These are phyloP conservation scores for Kokia cookei DNA, from an alignment of 441 rosid genomes.

Conservation along the genomic window DNA sequence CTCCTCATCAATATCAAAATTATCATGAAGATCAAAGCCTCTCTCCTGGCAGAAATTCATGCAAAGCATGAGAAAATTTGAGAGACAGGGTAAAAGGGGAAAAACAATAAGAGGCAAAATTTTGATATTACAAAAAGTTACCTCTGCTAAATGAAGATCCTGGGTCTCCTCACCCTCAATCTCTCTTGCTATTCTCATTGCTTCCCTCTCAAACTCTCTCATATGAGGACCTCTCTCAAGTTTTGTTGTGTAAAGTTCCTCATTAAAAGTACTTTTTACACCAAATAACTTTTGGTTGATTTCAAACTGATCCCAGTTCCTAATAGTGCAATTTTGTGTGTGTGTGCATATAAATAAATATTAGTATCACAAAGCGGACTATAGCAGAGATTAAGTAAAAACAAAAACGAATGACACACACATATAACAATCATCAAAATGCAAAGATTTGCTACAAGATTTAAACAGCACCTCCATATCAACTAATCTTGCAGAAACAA, in stretches of 20 bases:
- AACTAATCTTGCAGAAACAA: background rate
- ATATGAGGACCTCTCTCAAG: conserved; percentile 63
- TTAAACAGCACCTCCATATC: background rate
- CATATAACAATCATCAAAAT: background rate
- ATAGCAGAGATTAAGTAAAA: background rate
- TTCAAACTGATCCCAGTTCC: conserved; percentile 92
- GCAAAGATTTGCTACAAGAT: background rate
- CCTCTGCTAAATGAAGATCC: conserved; percentile 95
- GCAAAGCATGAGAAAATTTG: background rate
- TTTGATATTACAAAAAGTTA: conserved; percentile 15
- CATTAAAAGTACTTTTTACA: conserved; percentile 77
- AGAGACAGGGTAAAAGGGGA: background rate
- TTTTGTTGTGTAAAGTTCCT: conserved; percentile 85
- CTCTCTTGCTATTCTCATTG: conserved; percentile 82
- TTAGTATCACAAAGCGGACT: background rate
- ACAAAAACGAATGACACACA: background rate
- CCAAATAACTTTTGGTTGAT: conserved; percentile 72
- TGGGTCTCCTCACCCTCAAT: conserved; percentile 85
- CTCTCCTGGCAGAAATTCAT: conserved; percentile 65
- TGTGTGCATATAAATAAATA: background rate
- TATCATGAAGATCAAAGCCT: conserved; percentile 53
- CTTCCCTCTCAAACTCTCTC: conserved; percentile 73
- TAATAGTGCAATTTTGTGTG: conserved; percentile 15
- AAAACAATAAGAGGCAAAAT: background rate
- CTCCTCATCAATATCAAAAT: conserved; percentile 74